Evolutionary conservation across 2,329 filamentous ascomycete genomes (phyloP).

Genomic region (Sporothrix phasma): DNA sequence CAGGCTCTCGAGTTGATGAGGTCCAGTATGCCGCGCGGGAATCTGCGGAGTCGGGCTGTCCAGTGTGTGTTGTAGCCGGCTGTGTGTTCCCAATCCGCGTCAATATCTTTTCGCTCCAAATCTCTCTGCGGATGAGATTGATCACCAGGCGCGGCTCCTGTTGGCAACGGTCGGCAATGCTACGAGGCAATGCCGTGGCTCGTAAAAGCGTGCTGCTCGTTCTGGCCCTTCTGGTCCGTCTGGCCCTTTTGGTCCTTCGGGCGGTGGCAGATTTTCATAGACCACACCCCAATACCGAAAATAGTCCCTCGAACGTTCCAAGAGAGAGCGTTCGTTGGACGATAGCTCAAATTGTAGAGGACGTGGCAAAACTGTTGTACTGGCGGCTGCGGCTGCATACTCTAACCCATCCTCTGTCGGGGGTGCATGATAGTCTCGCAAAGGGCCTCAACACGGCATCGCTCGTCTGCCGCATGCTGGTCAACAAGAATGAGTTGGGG

Average conservation of each 20-base stretch:
- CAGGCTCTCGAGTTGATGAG: slow-evolving; percentile 68
- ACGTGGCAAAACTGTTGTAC: slow-evolving; percentile 33
- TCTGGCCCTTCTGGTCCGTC: slow-evolving; percentile 3
- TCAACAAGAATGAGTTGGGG: slow-evolving; percentile 65
- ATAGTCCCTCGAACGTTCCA: slow-evolving; percentile 42
- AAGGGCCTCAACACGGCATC: slow-evolving; percentile 69
- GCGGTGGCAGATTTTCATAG: slow-evolving; percentile 35
- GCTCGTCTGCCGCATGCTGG: slow-evolving; percentile 91
- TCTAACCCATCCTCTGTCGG: slow-evolving; percentile 19
- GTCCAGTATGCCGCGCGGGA: slow-evolving; percentile 66
- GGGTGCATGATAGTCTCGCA: slow-evolving; percentile 40
- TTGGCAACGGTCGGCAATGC: slow-evolving; percentile 67
- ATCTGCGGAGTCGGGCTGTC: slow-evolving; percentile 54
- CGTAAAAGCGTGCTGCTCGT: slow-evolving; percentile 30
- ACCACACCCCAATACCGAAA: slow-evolving; percentile 68
- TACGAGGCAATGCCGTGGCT: slow-evolving; percentile 54
- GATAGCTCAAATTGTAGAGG: slow-evolving; percentile 58
- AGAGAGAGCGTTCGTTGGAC: slow-evolving; percentile 46
- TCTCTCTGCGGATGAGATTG: slow-evolving; percentile 63
- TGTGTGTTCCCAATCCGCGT: slow-evolving; percentile 18
- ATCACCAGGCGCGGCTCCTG: slow-evolving; percentile 61
- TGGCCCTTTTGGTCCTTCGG: background rate
- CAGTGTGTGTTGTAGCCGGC: slow-evolving; percentile 31
- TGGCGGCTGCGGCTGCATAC: background rate
- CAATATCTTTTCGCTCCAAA: slow-evolving; percentile 51